Evolutionary conservation across 2,329 filamentous ascomycete species (phyloP).

Genomic region (Hysterium pulicare): DNA sequence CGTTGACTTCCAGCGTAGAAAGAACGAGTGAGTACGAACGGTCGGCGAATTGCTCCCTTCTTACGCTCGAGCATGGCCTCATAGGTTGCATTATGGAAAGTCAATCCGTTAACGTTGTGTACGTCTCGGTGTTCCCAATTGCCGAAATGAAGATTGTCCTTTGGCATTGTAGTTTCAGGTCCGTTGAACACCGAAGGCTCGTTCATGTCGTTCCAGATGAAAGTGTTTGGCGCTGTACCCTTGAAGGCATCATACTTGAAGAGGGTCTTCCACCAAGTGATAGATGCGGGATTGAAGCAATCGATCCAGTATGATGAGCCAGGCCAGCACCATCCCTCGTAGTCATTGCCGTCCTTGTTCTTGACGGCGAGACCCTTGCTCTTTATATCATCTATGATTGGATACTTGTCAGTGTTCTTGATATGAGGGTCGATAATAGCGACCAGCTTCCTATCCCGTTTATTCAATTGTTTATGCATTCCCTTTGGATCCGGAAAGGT

Average conservation of each 20-base stretch:
- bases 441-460: constrained; percentile 83
- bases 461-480: constrained; percentile 85
- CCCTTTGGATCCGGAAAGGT: constrained; percentile 80
- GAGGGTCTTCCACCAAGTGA: constrained; percentile 84
- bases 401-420: constrained; percentile 82
- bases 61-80: constrained; percentile 80
- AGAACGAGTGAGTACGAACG: constrained; percentile 88
- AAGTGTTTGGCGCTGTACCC: constrained; percentile 80
- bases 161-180: constrained; percentile 97
- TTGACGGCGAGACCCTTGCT: constrained; percentile 78
- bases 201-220: constrained; percentile 99
- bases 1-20: constrained; percentile 92
- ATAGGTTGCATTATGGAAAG: constrained; percentile 91
- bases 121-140: constrained; percentile 96
- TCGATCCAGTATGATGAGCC: constrained; percentile 96
- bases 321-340: constrained; percentile 98
- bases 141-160: constrained; percentile 89
- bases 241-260: constrained; percentile 89
- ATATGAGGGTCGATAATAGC: constrained; percentile 97
- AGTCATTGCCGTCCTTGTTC: constrained; percentile 85
- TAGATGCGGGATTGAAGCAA: constrained; percentile 87
- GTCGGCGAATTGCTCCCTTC: constrained; percentile 78
- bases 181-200: constrained; percentile 99
- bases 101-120: constrained; percentile 94
- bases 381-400: constrained; percentile 75